phyloP scores from a whole-genome alignment of 176 grass and related monocot genomes.

The Dendrocalamus sinicus region DNA sequence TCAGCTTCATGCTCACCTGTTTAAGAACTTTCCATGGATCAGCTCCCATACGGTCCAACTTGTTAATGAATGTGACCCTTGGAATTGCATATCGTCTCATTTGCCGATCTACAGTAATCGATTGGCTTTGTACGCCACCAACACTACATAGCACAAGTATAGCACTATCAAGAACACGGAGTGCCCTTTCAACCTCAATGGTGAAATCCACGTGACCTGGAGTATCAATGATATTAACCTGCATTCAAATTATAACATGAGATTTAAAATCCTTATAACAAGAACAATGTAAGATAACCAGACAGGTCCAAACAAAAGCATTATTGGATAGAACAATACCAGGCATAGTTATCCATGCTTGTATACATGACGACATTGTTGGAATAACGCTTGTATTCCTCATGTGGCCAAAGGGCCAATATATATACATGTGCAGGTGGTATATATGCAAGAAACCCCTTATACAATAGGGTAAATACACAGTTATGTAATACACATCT shows the following conservation, averaged over 20 bases:
- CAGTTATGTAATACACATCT: too few relatives aligned
- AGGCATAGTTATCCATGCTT: background rate
- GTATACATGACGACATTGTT: constrained; percentile 3
- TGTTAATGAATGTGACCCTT: constrained; percentile 97
- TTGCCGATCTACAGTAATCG: constrained; percentile 97
- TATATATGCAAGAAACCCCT: too few relatives aligned
- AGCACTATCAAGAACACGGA: constrained; percentile 97
- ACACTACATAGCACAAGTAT: constrained; percentile 99
- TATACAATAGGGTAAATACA: too few relatives aligned
- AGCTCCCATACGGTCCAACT: constrained; percentile 95
- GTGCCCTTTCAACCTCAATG: constrained; percentile 97
- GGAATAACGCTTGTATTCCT: too few relatives aligned
- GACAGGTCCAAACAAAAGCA: constrained; percentile 29
- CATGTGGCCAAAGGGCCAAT: too few relatives aligned
- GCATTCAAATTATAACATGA: constrained; percentile 46
- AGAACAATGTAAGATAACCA: constrained; percentile 37
- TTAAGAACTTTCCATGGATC: constrained; percentile 98
- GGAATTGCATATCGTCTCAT: constrained; percentile 97
- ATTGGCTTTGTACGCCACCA: constrained; percentile 98
- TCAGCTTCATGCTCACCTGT: constrained; percentile 60
- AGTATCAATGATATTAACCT: constrained; percentile 99
- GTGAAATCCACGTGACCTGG: constrained; percentile 99
- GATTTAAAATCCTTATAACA: background rate
- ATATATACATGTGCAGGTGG: too few relatives aligned
- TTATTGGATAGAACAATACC: background rate